Base-by-base conservation (phyloP, 2,329 filamentous ascomycete species). In the Diaporthe nobilis region DNA sequence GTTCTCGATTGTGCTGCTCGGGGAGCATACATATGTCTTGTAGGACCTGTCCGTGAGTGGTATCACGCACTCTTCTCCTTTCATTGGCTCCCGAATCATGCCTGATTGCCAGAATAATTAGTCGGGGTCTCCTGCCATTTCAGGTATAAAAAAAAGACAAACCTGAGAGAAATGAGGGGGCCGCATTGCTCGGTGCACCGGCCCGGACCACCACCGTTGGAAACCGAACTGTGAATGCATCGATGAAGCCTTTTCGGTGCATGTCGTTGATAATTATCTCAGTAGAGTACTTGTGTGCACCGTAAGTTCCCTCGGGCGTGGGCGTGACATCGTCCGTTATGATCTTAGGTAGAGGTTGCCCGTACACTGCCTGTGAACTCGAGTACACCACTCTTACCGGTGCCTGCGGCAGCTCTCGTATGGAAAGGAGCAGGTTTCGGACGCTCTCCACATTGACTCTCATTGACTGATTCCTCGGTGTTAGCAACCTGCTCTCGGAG, bases 241-340 rank as follows among this genome's bases (percentile, higher is more conserved):
- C 89, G 75, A 93, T 87, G 73, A 89, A 88, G 0, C 89, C 89
- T 71, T 89, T 86, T 34, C 91, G 86, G 72, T 90, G 90, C 82
- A 92, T 89, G 77, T 93, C 91, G 82, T 92, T 93, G 80, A 93
- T 81, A 12, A 92, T 85, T 1, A 88, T 86, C 83, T 93, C 91
- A 75, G 88, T 90, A 81, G 92, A 88, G 76, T 92, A 85, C 82
- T 93, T 93, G 82, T 92, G 89, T 7, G 90, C 87, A 47, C 91
- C 91, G 80, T 93, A 93, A 20, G 89, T 91, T 53, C 88, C 89
- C 80, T 92, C 88, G 0, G 91, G 91, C 51, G 90, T 92, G 4
- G 91, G 89, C 49, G 85, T 85, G 31, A 89, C 85, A 65, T 79
- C 81, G 78, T 90, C 88, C 4, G 85, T 87, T 4, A 92, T 88